A percentile compares a stretch with the other conserved stretches of the same genome.
Conservation (phyloP, 2,329 filamentous ascomycete species). For the Polychaeton citri region DNA sequence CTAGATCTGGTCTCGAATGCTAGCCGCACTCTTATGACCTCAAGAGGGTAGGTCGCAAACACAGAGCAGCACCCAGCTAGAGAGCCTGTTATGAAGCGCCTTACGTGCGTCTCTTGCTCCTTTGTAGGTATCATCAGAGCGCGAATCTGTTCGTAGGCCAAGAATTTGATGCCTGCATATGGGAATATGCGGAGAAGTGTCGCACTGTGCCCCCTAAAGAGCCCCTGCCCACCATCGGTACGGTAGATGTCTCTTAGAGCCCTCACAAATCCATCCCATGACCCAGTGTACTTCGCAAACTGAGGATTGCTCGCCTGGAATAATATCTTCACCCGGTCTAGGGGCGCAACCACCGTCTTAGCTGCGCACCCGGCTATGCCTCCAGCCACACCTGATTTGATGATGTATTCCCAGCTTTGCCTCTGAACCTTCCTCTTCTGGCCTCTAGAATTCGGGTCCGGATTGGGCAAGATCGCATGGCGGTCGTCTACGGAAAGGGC, state of each 20-base stretch:
- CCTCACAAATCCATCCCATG: conserved; percentile 69
- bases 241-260: conserved; percentile 75
- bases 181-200: conserved; percentile 91
- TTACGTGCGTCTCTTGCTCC: conserved; percentile 64
- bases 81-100: conserved; percentile 61
- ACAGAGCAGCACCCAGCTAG: conserved; percentile 78
- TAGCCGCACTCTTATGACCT: conserved; percentile 81
- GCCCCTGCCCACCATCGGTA: conserved; percentile 57
- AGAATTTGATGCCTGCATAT: conserved; percentile 94
- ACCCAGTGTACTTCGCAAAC: conserved; percentile 83
- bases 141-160: conserved; percentile 94
- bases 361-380: conserved; percentile 85
- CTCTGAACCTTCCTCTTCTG: conserved; percentile 42
- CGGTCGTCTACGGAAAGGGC: conserved; percentile 39
- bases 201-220: conserved; percentile 89
- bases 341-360: conserved; percentile 87
- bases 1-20: conserved; percentile 84
- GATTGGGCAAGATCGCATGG: conserved; percentile 34
- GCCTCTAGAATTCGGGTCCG: conserved; percentile 7
- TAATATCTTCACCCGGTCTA: conserved; percentile 96
- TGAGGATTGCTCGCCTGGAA: conserved; percentile 93
- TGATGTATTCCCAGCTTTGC: conserved; percentile 69
- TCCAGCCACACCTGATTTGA: conserved; percentile 73
- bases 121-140: conserved; percentile 57
- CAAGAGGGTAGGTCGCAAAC: conserved; percentile 90